Conservation (phyloP, 805 yeast genomes). For the Saturnispora quitensis region DNA sequence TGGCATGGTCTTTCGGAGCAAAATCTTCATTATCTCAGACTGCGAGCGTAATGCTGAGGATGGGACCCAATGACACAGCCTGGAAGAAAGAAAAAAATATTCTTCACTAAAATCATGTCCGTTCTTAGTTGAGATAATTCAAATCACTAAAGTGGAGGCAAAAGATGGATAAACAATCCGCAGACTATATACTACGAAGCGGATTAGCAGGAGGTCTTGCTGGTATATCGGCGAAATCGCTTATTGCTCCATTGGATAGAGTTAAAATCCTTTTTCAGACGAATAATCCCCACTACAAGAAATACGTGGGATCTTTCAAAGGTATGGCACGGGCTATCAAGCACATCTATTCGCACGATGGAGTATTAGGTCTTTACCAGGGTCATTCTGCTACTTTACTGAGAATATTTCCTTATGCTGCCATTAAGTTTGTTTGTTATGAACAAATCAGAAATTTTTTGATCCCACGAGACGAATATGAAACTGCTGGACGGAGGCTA, state of each 20-base stretch:
- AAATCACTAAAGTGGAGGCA: neutral
- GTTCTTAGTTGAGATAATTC: neutral
- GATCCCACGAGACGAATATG: constrained; percentile 67
- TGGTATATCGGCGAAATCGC: constrained; percentile 91
- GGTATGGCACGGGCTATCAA: constrained; percentile 71
- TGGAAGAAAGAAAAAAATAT: neutral
- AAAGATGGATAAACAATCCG: constrained; percentile 54
- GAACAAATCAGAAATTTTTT: constrained; percentile 79
- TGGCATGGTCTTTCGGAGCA: constrained; percentile 4
- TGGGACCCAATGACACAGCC: neutral
- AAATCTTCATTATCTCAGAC: neutral
- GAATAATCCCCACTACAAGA: constrained; percentile 76
- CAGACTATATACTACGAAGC: constrained; percentile 71
- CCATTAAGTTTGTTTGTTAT: constrained; percentile 91
- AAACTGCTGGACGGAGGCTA: constrained; percentile 72
- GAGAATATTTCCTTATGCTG: constrained; percentile 94
- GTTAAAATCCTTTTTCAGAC: constrained; percentile 94
- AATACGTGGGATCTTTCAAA: constrained; percentile 67
- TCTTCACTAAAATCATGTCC: neutral
- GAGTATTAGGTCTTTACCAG: constrained; percentile 74
- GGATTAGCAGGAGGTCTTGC: constrained; percentile 95
- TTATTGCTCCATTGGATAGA: constrained; percentile 91
- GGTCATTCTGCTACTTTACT: constrained; percentile 93
- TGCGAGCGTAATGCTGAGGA: neutral
- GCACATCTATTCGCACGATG: constrained; percentile 60